Conservation (phyloP, 2,329 filamentous ascomycete genomes). For the Clarireedia hainanense region DNA sequence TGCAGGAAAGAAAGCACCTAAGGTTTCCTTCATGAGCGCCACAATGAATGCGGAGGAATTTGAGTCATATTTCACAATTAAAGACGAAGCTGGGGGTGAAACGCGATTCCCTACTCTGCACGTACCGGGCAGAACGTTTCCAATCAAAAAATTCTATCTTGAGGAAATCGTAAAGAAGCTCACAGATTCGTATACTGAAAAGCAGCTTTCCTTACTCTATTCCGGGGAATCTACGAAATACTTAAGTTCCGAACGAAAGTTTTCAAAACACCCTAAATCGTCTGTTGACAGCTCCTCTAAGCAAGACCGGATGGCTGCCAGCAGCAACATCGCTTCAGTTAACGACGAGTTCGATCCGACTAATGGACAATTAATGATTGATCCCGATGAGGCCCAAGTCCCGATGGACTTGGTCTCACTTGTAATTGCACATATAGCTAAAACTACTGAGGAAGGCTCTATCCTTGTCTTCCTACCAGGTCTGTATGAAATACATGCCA, state of each 20-base stretch:
- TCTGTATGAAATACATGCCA: slow-evolving; percentile 77
- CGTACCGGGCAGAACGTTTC: slow-evolving; percentile 79
- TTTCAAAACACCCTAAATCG: background rate
- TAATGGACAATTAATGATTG: slow-evolving; percentile 13
- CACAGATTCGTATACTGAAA: background rate
- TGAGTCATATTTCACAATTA: slow-evolving; percentile 66
- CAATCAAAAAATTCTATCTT: slow-evolving; percentile 78
- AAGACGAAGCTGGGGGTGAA: slow-evolving; percentile 48
- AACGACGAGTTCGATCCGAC: background rate
- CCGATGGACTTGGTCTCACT: slow-evolving; percentile 65
- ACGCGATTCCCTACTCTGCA: slow-evolving; percentile 65
- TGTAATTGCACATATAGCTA: slow-evolving; percentile 77
- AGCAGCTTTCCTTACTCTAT: background rate
- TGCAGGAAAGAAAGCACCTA: slow-evolving; percentile 70
- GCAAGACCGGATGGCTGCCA: too few relatives aligned
- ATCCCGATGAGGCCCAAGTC: slow-evolving; percentile 53
- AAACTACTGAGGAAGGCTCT: slow-evolving; percentile 70
- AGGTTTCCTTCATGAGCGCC: slow-evolving; percentile 88
- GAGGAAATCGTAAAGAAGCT: slow-evolving; percentile 71
- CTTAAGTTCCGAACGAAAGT: background rate
- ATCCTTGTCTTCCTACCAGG: slow-evolving; percentile 92
- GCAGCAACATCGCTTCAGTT: too few relatives aligned
- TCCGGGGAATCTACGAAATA: background rate
- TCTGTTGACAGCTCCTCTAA: too few relatives aligned
- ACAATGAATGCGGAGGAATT: slow-evolving; percentile 84